phyloP scores from a whole-genome alignment of 495 filamentous ascomycete genomes.

The Recurvomyces mirabilis region DNA sequence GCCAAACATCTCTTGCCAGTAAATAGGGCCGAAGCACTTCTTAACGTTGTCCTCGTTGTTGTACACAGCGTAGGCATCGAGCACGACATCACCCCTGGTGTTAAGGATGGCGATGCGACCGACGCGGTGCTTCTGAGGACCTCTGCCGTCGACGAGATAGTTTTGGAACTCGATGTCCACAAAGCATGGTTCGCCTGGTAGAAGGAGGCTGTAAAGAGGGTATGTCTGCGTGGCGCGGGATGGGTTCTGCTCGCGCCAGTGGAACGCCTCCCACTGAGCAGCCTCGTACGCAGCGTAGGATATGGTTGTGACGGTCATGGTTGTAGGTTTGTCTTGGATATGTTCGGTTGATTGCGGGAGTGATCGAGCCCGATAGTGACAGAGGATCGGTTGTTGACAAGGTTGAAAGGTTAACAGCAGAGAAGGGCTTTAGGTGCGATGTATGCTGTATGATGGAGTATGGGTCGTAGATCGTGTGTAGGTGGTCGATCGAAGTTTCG shows the following conservation, averaged over 20 bases:
- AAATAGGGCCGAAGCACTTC: background rate
- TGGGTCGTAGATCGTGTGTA: too few relatives aligned
- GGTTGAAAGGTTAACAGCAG: too few relatives aligned
- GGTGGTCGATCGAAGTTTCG: too few relatives aligned
- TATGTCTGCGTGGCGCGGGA: conserved; percentile 1
- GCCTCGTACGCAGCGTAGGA: background rate
- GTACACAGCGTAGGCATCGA: conserved; percentile 9
- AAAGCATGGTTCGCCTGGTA: background rate
- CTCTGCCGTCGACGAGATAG: background rate
- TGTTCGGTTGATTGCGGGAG: too few relatives aligned
- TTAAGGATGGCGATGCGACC: conserved; percentile 2
- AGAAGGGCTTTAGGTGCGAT: too few relatives aligned
- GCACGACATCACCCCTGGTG: background rate
- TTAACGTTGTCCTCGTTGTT: background rate
- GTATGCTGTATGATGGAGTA: too few relatives aligned
- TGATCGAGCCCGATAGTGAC: too few relatives aligned
- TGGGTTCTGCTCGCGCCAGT: background rate
- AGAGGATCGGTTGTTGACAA: too few relatives aligned
- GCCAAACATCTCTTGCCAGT: too few relatives aligned
- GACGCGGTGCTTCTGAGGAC: background rate
- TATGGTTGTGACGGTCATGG: background rate
- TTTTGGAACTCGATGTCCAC: conserved; percentile 5
- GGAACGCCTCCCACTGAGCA: background rate
- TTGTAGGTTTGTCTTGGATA: too few relatives aligned
- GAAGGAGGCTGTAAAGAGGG: background rate